These are phyloP conservation scores for Haberlea rhodopensis DNA, from an alignment of 257 asterid species.

Conservation along the genomic window DNA sequence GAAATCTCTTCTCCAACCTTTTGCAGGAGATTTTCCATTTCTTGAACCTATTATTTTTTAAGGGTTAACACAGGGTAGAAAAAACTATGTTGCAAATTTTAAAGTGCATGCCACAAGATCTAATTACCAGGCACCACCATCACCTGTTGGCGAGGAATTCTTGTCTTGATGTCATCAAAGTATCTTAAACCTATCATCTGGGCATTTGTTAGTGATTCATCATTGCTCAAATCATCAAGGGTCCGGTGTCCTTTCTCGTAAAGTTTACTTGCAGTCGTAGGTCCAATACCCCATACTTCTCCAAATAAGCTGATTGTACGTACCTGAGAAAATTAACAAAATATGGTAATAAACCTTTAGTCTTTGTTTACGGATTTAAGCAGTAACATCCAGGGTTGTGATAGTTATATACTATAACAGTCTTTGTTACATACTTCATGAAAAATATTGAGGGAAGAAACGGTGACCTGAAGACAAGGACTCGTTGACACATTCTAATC, in stretches of 20 bases:
- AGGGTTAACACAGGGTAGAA: background rate
- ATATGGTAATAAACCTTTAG: conserved; percentile 8
- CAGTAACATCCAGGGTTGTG: conserved; percentile 7
- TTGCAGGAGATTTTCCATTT: conserved; percentile 73
- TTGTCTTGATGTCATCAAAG: conserved; percentile 75
- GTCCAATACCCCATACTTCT: conserved; percentile 97
- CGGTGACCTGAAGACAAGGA: background rate
- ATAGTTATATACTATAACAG: conserved; percentile 2
- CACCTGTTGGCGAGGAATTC: conserved; percentile 92
- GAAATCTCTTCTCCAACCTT: conserved; percentile 73
- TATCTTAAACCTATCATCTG: conserved; percentile 83
- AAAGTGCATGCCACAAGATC: conserved; percentile 3
- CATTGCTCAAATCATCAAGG: conserved; percentile 65
- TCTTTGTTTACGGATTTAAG: conserved; percentile 4
- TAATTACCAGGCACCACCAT: conserved; percentile 16
- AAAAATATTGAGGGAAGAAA: conserved; percentile 3
- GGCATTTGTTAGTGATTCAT: conserved; percentile 68
- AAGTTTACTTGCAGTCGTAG: conserved; percentile 80
- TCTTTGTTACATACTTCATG: background rate
- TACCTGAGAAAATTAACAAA: conserved; percentile 45
- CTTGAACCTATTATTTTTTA: conserved; percentile 58
- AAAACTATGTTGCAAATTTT: background rate
- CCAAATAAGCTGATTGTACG: conserved; percentile 85
- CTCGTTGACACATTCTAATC: background rate
- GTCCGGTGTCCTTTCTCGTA: conserved; percentile 90